Conservation (phyloP, 352 stramenopile species). For the Peronosclerospora sorghi region DNA sequence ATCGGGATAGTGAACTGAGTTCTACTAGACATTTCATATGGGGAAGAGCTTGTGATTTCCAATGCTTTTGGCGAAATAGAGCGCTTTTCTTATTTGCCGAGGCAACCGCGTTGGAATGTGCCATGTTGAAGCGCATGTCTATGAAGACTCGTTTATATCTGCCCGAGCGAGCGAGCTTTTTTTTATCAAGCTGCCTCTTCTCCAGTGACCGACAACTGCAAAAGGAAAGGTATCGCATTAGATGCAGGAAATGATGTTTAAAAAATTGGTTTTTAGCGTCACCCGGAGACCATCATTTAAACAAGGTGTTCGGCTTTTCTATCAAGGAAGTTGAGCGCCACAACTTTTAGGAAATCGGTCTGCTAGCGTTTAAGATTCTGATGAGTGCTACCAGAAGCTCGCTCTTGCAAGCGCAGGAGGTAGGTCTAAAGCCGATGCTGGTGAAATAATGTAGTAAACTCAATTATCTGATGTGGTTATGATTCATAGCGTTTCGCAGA, state of each 20-base stretch:
- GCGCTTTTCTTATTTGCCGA: constrained; percentile 52
- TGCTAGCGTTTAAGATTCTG: constrained; percentile 10
- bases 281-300: constrained; percentile 54
- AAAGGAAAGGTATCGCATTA: constrained; percentile 42
- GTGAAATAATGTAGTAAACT: neutral
- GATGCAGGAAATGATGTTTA: constrained; percentile 55
- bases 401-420: constrained; percentile 59
- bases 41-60: constrained; percentile 45
- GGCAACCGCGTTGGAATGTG: constrained; percentile 36
- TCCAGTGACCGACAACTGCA: constrained; percentile 10
- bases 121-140: constrained; percentile 40
- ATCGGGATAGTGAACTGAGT: constrained; percentile 33
- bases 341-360: constrained; percentile 42
- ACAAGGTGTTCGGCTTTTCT: constrained; percentile 69
- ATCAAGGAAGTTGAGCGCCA: constrained; percentile 43
- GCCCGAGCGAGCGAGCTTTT: constrained; percentile 23
- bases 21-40: constrained; percentile 30
- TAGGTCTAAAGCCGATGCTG: constrained; percentile 8
- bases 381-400: constrained; percentile 46
- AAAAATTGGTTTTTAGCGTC: constrained; percentile 56
- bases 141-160: constrained; percentile 38
- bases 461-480: constrained; percentile 4
- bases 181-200: constrained; percentile 19
- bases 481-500: constrained; percentile 47
- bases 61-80: constrained; percentile 61